Base-by-base conservation (phyloP, 140 eudicot genomes). In the Bidens hawaiensis region DNA sequence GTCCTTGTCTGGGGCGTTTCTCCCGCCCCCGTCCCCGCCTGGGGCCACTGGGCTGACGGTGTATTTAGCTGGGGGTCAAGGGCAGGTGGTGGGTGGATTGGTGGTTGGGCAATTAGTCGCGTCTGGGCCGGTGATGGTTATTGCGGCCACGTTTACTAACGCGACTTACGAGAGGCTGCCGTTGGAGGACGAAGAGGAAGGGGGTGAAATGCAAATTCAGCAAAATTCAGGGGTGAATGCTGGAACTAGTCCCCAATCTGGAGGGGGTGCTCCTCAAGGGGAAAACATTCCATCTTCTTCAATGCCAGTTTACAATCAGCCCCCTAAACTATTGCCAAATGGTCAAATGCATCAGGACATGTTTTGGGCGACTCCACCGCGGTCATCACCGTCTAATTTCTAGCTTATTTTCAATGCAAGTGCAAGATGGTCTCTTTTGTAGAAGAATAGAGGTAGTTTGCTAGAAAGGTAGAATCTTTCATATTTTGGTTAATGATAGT, bases 51-150 rank as follows among this genome's bases (percentile, higher is more conserved):
- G 96, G 11, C 57, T 87, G 66, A 83, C 96, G 2, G 89, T 87
- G 51, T 87, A 87, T 61, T 40, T 87, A 11, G 88, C 95, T 0
- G 95, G 95, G 1, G 83, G 90, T 25, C 90, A 86, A 49, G 95
- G 95, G 54, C 95, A 86, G 78, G 88, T 86, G 0, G 86, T 87
- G 30, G 96, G 96, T 1, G 96, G 96, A 5, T 67, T 65, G 30
- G 96, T 81, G 51, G 82, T 81, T 24, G 96, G 93, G 1, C 60
- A 82, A 10, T 56, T 87, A 61, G 41, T 81, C 60, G 95, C 95
- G 1, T 81, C 88, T 1, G 95, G 95, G 11, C 93, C 95, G 12
- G 89, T 83, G 1, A 77, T 87, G 79, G 86, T 87, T 25, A 72
- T 87, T 49, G 93, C 96, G 3, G 96, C 96, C 0, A 81, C 96